Evolutionary conservation across 2,329 filamentous ascomycete species (phyloP).

Genomic region (Fusarium odoratissimum): DNA sequence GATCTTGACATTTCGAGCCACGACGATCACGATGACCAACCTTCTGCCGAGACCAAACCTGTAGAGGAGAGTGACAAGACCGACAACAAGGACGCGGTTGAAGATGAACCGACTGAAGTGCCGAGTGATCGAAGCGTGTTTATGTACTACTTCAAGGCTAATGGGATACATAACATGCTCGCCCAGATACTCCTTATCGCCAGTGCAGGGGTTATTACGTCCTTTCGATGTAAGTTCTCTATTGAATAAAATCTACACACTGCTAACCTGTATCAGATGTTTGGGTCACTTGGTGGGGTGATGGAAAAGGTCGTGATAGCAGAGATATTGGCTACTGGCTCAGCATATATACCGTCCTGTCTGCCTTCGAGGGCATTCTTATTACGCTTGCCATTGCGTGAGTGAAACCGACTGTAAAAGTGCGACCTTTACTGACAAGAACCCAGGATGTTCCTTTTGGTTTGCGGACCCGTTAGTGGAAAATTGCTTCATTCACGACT

Average conservation of each 20-base stretch:
- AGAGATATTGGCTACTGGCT: slow-evolving; percentile 47
- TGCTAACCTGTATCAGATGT: slow-evolving; percentile 32
- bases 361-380: slow-evolving; percentile 39
- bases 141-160: slow-evolving; percentile 46
- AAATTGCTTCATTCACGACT: slow-evolving; percentile 42
- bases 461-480: slow-evolving; percentile 44
- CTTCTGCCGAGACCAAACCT: not conserved
- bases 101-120: not conserved
- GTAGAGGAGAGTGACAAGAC: not conserved
- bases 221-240: slow-evolving; percentile 42
- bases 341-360: slow-evolving; percentile 43
- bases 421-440: slow-evolving; percentile 6
- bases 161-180: slow-evolving; percentile 35
- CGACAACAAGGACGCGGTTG: not conserved
- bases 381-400: slow-evolving; percentile 46
- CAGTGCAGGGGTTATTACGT: slow-evolving; percentile 29
- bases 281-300: slow-evolving; percentile 50
- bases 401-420: not conserved
- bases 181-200: slow-evolving; percentile 30
- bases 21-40: slow-evolving; percentile 13
- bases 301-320: slow-evolving; percentile 42
- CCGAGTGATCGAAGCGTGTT: slow-evolving; percentile 45
- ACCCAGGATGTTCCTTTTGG: slow-evolving; percentile 40
- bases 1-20: slow-evolving; percentile 49
- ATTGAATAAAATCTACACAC: not conserved